phyloP scores from a whole-genome alignment of 768 basidiomycete genomes.

The Trametes coccinea region DNA sequence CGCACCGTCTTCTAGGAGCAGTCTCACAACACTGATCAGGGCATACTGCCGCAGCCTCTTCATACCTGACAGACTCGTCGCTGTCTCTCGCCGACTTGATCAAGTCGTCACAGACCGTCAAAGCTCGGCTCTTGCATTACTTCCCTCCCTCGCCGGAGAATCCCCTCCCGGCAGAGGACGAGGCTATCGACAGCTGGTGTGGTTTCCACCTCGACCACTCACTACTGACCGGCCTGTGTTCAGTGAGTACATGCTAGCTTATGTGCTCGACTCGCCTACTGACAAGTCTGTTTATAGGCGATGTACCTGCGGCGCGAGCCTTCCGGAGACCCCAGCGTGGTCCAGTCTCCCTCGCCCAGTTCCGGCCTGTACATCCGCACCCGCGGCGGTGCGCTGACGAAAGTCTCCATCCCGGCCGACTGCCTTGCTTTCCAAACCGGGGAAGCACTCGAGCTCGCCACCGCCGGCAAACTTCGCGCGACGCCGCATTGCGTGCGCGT shows the following conservation, averaged over 20 bases:
- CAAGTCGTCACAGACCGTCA: conserved; percentile 75
- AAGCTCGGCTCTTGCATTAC: conserved; percentile 95
- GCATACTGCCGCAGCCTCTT: conserved; percentile 48
- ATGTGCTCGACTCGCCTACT: too few relatives aligned
- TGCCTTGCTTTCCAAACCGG: conserved; percentile 97
- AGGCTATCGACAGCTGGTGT: conserved; percentile 85
- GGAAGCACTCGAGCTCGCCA: conserved; percentile 90
- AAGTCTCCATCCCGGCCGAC: conserved; percentile 82
- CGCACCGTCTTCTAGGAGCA: neutral
- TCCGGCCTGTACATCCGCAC: conserved; percentile 93
- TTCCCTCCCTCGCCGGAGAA: conserved; percentile 66
- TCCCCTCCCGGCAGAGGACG: conserved; percentile 47
- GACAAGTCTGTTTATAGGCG: conserved; percentile 47
- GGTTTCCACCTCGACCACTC: conserved; percentile 95
- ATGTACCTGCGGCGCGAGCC: conserved; percentile 70
- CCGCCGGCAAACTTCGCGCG: conserved; percentile 75
- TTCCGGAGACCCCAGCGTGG: conserved; percentile 41
- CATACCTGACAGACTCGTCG: conserved; percentile 64
- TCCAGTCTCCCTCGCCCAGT: conserved; percentile 67
- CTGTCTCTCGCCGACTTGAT: conserved; percentile 75
- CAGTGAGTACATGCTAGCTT: conserved; percentile 46
- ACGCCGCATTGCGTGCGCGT: conserved; percentile 95
- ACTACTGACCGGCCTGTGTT: conserved; percentile 88
- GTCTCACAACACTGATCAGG: neutral
- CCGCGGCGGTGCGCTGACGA: conserved; percentile 73